Evolutionary conservation across 495 filamentous ascomycete genomes (phyloP).

Genomic region (Ramalina peruviana): DNA sequence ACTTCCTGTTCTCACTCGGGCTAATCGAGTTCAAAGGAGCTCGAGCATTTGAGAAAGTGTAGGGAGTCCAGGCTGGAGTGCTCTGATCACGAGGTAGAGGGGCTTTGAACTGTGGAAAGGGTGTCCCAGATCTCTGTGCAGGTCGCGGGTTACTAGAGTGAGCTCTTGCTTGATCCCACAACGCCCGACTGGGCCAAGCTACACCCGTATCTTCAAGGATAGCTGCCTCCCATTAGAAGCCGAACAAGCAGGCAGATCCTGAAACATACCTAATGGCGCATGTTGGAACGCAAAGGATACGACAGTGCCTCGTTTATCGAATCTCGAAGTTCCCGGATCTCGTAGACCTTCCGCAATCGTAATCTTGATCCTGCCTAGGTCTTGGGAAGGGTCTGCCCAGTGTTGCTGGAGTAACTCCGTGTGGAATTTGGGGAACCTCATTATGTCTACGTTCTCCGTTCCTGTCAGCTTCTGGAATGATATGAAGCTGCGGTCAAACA

Average conservation of each 20-base stretch:
- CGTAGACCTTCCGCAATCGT: slow-evolving; percentile 61
- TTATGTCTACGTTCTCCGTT: slow-evolving; percentile 42
- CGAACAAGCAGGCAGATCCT: neutral
- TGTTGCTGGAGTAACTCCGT: slow-evolving; percentile 53
- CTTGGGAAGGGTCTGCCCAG: slow-evolving; percentile 59
- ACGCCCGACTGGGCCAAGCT: slow-evolving; percentile 65
- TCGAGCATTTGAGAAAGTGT: too few species aligned
- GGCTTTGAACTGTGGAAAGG: slow-evolving; percentile 29
- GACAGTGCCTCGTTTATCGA: slow-evolving; percentile 59
- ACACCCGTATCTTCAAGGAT: slow-evolving; percentile 65
- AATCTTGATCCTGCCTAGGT: slow-evolving; percentile 62
- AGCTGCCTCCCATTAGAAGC: slow-evolving; percentile 30
- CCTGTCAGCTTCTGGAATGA: slow-evolving; percentile 36
- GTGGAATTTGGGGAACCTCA: slow-evolving; percentile 65
- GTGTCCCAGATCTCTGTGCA: slow-evolving; percentile 14
- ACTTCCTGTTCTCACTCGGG: too few species aligned
- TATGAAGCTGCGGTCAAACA: too few species aligned
- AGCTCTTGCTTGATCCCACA: slow-evolving; percentile 46
- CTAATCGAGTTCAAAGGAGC: too few species aligned
- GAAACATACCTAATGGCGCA: slow-evolving; percentile 55
- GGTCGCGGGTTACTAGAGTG: slow-evolving; percentile 26
- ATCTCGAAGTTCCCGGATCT: slow-evolving; percentile 33
- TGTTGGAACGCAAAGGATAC: slow-evolving; percentile 78
- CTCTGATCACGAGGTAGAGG: slow-evolving; percentile 35
- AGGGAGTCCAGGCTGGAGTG: neutral